These are phyloP conservation scores for Capsaspora owczarzaki DNA, from an alignment of 78 protist genomes.

Conservation along the genomic window DNA sequence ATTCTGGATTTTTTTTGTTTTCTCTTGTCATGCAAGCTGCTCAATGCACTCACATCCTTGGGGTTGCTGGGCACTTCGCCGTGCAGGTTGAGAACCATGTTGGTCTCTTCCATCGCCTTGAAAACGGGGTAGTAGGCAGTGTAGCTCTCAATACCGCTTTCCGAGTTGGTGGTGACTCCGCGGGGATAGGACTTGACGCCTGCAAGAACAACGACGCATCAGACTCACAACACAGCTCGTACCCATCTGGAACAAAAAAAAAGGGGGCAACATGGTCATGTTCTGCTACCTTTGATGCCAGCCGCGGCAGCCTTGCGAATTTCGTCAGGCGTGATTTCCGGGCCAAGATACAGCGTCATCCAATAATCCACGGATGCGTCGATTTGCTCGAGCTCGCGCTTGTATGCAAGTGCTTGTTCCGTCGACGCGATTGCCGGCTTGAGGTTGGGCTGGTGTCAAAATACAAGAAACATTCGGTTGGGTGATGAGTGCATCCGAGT, in stretches of 20 bases:
- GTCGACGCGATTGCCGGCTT: constrained; percentile 5
- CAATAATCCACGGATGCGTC: constrained; percentile 7
- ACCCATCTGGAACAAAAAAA: not conserved
- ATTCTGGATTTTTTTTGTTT: no score
- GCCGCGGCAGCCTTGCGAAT: not conserved
- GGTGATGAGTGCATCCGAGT: not conserved
- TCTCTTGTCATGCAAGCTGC: no score
- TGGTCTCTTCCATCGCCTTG: constrained; percentile 24
- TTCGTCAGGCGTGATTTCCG: constrained; percentile 1
- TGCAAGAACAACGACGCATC: not conserved
- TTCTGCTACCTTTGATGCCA: not conserved
- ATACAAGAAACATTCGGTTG: not conserved
- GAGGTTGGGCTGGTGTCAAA: constrained; percentile 17
- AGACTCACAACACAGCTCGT: not conserved
- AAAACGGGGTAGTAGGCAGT: constrained; percentile 22
- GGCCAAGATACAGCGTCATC: constrained; percentile 21
- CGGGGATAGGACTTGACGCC: constrained; percentile 33
- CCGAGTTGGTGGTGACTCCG: constrained; percentile 32
- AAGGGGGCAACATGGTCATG: not conserved
- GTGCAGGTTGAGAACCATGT: constrained; percentile 25
- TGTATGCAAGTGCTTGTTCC: not conserved
- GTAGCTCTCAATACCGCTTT: constrained; percentile 28
- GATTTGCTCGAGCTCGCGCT: not conserved
- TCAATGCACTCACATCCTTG: not conserved
- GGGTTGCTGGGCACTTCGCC: constrained; percentile 29